phyloP scores from a whole-genome alignment of 306 rosid species.

The Vicia sativa region DNA sequence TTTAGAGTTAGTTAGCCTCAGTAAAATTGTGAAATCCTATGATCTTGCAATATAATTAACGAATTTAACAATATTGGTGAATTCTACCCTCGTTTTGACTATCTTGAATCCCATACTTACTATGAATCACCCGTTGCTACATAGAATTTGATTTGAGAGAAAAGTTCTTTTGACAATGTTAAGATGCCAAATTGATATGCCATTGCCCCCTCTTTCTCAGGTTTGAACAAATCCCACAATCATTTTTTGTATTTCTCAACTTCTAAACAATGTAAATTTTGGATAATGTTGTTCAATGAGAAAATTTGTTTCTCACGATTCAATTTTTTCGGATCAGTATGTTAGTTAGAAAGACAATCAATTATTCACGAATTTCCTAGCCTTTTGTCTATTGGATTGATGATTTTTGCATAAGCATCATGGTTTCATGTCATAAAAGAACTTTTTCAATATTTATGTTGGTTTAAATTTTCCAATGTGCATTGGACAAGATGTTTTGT shows the following conservation, averaged over 20 bases:
- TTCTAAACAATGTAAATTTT: conserved; percentile 3
- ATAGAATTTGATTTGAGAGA: not conserved
- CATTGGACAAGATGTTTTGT: conserved; percentile 12
- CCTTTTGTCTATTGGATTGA: not conserved
- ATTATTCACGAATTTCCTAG: no score
- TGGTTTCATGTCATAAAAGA: not conserved
- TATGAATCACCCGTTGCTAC: not conserved
- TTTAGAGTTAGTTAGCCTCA: not conserved
- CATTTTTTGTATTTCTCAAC: not conserved
- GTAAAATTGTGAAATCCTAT: not conserved
- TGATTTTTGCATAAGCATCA: not conserved
- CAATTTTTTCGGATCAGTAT: not conserved
- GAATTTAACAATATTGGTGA: not conserved
- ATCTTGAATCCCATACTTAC: not conserved
- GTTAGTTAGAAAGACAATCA: not conserved
- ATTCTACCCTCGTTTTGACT: not conserved
- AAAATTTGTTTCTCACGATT: not conserved
- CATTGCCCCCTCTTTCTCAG: not conserved
- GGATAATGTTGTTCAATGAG: not conserved
- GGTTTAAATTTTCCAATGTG: not conserved
- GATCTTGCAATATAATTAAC: not conserved
- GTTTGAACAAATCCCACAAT: conserved; percentile 1
- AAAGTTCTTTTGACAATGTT: not conserved
- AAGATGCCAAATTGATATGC: not conserved
- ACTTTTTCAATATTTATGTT: not conserved